phyloP scores from a whole-genome alignment of 768 basidiomycete genomes.

The Glaciozyma antarctica region DNA sequence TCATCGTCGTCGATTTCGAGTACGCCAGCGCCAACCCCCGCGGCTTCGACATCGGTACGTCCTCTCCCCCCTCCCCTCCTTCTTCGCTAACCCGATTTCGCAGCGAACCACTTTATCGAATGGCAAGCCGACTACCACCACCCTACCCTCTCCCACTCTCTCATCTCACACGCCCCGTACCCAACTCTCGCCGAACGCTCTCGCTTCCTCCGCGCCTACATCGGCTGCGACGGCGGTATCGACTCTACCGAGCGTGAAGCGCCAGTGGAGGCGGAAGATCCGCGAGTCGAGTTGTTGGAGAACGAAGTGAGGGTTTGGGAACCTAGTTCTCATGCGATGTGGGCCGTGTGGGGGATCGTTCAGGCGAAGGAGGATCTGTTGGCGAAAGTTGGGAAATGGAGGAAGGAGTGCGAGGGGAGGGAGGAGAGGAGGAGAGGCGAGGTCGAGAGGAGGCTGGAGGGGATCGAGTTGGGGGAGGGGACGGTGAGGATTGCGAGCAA shows the following conservation, averaged over 20 bases:
- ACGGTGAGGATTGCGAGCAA: background rate
- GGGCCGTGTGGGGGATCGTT: conserved; percentile 90
- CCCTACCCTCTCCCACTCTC: conserved; percentile 41
- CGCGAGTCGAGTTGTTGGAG: conserved; percentile 55
- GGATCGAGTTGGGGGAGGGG: background rate
- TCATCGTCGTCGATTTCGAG: conserved; percentile 64
- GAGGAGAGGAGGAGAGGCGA: background rate
- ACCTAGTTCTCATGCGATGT: conserved; percentile 79
- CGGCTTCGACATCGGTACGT: conserved; percentile 75
- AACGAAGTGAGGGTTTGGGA: conserved; percentile 77
- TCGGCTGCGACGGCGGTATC: conserved; percentile 43
- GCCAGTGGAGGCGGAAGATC: conserved; percentile 9
- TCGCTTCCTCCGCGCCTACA: conserved; percentile 79
- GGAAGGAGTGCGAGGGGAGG: conserved; percentile 11
- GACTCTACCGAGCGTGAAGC: conserved; percentile 20
- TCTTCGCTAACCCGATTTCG: background rate
- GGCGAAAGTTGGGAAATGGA: conserved; percentile 36
- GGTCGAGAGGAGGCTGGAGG: background rate
- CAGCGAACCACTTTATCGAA: conserved; percentile 52
- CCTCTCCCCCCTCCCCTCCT: background rate
- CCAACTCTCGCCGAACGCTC: conserved; percentile 62
- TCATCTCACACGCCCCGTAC: conserved; percentile 49
- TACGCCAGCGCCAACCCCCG: conserved; percentile 88
- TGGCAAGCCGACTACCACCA: conserved; percentile 88
- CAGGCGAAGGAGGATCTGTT: conserved; percentile 72